phyloP scores from a whole-genome alignment of 768 basidiomycete genomes.

The Cubamyces lactineus region DNA sequence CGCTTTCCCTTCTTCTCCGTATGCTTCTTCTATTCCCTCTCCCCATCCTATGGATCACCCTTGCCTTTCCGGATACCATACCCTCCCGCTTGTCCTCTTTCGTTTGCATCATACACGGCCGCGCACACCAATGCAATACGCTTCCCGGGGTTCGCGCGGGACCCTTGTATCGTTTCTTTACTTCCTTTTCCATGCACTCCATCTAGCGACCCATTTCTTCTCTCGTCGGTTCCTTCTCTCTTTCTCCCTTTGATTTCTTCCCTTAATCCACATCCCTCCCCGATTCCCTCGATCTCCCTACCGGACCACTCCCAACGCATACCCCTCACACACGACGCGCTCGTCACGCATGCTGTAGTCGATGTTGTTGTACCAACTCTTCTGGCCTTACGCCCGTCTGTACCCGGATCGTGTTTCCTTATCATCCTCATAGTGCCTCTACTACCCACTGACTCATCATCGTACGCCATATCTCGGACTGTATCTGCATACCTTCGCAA shows the following conservation, averaged over 20 bases:
- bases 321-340: neutral
- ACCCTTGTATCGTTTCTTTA: neutral
- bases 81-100: neutral
- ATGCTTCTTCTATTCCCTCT: neutral
- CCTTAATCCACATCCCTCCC: neutral
- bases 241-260: neutral
- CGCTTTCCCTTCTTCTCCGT: neutral
- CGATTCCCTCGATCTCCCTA: neutral
- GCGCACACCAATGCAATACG: neutral
- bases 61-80: conserved; percentile 5
- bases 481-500: neutral
- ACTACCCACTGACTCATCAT: too few relatives aligned
- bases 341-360: neutral
- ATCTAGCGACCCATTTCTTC: too few relatives aligned
- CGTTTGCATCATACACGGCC: neutral
- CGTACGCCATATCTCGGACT: neutral
- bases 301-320: neutral
- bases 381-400: too few relatives aligned
- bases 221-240: neutral
- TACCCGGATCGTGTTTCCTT: too few relatives aligned
- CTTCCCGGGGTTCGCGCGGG: neutral
- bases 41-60: neutral
- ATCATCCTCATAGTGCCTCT: too few relatives aligned
- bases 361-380: too few relatives aligned
- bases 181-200: neutral